These are phyloP conservation scores for Bocquillonia castaneifolia DNA, from an alignment of 441 rosid genomes.

Conservation along the genomic window DNA sequence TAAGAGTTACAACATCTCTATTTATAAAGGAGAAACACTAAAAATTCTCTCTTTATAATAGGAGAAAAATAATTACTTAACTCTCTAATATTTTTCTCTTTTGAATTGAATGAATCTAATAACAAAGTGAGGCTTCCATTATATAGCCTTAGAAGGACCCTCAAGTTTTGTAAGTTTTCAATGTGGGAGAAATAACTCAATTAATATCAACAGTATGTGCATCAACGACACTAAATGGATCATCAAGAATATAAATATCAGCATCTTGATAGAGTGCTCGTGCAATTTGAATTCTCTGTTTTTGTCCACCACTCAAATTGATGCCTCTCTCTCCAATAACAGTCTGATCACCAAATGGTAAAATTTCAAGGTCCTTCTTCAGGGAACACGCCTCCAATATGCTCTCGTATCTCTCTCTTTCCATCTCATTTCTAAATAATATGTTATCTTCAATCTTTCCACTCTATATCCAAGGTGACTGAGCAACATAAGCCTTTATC, in stretches of 20 bases:
- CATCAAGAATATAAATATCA: conserved; percentile 74
- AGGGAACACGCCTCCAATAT: conserved; percentile 67
- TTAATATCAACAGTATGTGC: too few species aligned
- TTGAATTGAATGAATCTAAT: too few species aligned
- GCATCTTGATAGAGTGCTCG: conserved; percentile 84
- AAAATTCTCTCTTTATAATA: too few species aligned
- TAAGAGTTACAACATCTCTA: too few species aligned
- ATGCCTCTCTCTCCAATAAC: conserved; percentile 81
- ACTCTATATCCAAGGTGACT: conserved; percentile 92
- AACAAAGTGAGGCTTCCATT: too few species aligned
- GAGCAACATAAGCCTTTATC: conserved; percentile 68
- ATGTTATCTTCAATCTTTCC: conserved; percentile 76
- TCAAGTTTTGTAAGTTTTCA: too few species aligned
- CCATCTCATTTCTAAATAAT: conserved; percentile 67
- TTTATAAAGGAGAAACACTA: too few species aligned
- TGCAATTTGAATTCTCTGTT: conserved; percentile 79
- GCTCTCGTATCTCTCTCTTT: conserved; percentile 51
- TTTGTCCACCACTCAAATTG: conserved; percentile 90
- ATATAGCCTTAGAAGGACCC: too few species aligned
- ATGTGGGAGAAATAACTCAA: too few species aligned
- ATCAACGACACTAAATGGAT: too few species aligned
- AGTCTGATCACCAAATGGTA: conserved; percentile 77
- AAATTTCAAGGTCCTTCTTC: conserved; percentile 66
- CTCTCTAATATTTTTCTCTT: too few species aligned
- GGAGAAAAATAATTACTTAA: too few species aligned